phyloP scores from a whole-genome alignment of 2,329 filamentous ascomycete genomes.

The Allantophomopsis cytisporea region DNA sequence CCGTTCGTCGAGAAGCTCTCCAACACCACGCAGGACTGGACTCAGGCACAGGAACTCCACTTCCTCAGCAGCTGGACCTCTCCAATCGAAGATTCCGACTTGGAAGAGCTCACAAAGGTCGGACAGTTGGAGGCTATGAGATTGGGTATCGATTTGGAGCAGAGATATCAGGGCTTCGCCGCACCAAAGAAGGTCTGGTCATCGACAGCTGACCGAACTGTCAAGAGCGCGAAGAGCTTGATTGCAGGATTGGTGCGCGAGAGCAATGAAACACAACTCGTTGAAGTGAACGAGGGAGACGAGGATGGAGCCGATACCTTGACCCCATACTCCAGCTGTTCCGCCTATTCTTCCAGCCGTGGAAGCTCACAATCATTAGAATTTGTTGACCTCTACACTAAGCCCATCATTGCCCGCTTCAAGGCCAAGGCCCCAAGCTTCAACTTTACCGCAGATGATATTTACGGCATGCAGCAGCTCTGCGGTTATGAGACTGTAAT shows the following conservation, averaged over 20 bases:
- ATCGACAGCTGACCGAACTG: constrained; percentile 34
- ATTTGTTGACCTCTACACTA: constrained; percentile 30
- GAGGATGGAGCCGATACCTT: constrained; percentile 35
- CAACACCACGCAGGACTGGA: constrained; percentile 34
- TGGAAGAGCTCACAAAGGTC: constrained; percentile 12
- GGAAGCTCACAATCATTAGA: constrained; percentile 28
- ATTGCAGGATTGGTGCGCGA: constrained; percentile 29
- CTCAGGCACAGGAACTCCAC: constrained; percentile 12
- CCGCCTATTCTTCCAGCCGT: constrained; percentile 32
- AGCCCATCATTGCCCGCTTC: constrained; percentile 32
- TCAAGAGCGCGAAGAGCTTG: constrained; percentile 31
- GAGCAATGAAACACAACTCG: constrained; percentile 26
- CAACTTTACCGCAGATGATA: constrained; percentile 36
- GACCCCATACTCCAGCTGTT: constrained; percentile 38
- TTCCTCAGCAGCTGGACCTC: constrained; percentile 14
- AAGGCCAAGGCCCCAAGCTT: constrained; percentile 28
- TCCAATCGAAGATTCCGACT: constrained; percentile 12
- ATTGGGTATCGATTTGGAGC: constrained; percentile 13
- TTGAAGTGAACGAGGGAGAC: constrained; percentile 29
- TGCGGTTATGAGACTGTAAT: constrained; percentile 37
- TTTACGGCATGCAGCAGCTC: constrained; percentile 34
- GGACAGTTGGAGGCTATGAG: constrained; percentile 13
- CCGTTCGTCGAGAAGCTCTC: constrained; percentile 34
- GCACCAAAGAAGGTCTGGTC: constrained; percentile 35
- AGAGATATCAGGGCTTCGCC: constrained; percentile 20